Evolutionary conservation across 108 stramenopile genomes (phyloP).

Genomic region (Cyclostephanos tholiformis): DNA sequence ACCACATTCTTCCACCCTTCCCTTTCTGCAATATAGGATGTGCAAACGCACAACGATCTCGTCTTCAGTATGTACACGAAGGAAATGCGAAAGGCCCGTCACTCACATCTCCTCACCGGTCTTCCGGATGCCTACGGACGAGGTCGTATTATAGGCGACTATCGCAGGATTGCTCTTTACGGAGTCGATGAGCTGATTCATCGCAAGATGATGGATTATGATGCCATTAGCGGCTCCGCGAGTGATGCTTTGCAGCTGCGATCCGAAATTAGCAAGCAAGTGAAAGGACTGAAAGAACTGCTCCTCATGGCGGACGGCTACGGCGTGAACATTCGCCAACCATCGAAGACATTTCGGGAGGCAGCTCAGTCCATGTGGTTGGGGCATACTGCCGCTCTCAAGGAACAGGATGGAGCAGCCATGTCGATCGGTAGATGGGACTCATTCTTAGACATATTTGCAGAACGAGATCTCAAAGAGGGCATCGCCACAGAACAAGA

Average conservation of each 20-base stretch:
- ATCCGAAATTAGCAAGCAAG: slow-evolving; percentile 58
- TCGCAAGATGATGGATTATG: slow-evolving; percentile 60
- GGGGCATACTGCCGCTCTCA: slow-evolving; percentile 68
- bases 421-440: slow-evolving; percentile 74
- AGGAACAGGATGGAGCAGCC: slow-evolving; percentile 77
- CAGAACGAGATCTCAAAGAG: slow-evolving; percentile 54
- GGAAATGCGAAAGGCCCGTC: slow-evolving; percentile 61
- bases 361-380: slow-evolving; percentile 70
- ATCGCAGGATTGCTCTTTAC: slow-evolving; percentile 67
- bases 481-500: slow-evolving; percentile 61
- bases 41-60: slow-evolving; percentile 69
- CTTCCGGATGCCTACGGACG: slow-evolving; percentile 73
- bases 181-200: slow-evolving; percentile 66
- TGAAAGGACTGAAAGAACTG: slow-evolving; percentile 58
- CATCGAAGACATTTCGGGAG: slow-evolving; percentile 59
- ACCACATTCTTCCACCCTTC: background rate
- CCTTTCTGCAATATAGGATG: slow-evolving; percentile 29
- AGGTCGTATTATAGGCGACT: slow-evolving; percentile 71
- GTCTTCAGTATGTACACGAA: slow-evolving; percentile 72
- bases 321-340: slow-evolving; percentile 57
- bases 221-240: slow-evolving; percentile 45
- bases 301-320: slow-evolving; percentile 61
- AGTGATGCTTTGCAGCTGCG: slow-evolving; percentile 54
- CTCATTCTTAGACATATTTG: slow-evolving; percentile 64
- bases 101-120: slow-evolving; percentile 69